Evolutionary conservation across 148 eudicot species (phyloP).

Genomic region (Heliosperma pusillum): DNA sequence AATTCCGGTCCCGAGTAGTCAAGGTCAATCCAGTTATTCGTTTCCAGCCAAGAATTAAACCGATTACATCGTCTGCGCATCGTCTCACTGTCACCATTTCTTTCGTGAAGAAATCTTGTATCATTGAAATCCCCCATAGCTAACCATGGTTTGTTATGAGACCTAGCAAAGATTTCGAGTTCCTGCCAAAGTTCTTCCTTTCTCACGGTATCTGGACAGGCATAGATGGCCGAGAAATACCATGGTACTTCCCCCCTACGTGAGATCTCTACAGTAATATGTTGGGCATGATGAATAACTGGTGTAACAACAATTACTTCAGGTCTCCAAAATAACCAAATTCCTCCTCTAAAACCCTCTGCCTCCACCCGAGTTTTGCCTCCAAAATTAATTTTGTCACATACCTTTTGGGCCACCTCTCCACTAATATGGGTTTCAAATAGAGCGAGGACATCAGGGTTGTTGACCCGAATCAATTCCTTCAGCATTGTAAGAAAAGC

Average conservation of each 20-base stretch:
- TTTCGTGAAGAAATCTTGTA: neutral
- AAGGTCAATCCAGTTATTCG: too few species aligned
- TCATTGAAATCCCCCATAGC: slow-evolving; percentile 4
- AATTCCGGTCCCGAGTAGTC: too few species aligned
- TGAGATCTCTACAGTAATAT: neutral
- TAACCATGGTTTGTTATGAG: neutral
- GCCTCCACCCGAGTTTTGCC: neutral
- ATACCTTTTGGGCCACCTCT: neutral
- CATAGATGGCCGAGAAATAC: neutral
- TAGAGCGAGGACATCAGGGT: neutral
- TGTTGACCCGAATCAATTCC: neutral
- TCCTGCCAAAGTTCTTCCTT: neutral
- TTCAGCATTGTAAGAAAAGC: neutral
- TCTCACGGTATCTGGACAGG: neutral
- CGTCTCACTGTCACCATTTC: neutral
- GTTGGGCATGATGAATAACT: neutral
- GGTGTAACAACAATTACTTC: neutral
- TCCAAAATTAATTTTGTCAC: neutral
- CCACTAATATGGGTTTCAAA: neutral
- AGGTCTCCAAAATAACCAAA: neutral
- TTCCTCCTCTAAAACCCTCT: neutral
- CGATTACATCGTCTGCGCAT: too few species aligned
- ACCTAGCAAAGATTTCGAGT: neutral
- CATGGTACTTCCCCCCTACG: neutral
- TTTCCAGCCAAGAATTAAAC: too few species aligned